Conservation (phyloP, 2,329 filamentous ascomycete genomes). For the Pseudogymnoascus sp. region DNA sequence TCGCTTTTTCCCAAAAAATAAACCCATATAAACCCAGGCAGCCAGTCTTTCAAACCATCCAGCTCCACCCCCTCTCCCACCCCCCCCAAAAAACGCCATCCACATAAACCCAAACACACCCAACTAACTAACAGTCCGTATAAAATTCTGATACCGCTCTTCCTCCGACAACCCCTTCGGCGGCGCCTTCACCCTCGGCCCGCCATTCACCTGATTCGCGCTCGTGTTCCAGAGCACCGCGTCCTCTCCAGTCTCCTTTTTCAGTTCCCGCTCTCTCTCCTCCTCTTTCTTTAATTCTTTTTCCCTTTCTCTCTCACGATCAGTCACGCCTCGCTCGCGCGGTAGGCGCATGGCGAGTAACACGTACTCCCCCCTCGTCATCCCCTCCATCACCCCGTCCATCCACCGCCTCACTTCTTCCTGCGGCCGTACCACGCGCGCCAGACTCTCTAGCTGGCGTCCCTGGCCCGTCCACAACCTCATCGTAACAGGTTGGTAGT, state of each 20-base stretch:
- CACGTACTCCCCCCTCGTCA: constrained; percentile 60
- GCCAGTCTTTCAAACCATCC: neutral
- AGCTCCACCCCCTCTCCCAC: neutral
- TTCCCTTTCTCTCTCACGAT: constrained; percentile 13
- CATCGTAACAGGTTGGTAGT: constrained; percentile 68
- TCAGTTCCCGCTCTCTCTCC: constrained; percentile 15
- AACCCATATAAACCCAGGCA: neutral
- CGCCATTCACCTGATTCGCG: constrained; percentile 10
- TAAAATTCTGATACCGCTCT: constrained; percentile 41
- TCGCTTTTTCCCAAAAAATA: neutral
- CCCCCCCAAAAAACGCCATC: neutral
- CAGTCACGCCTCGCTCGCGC: constrained; percentile 24
- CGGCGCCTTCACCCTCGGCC: constrained; percentile 16
- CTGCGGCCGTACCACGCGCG: constrained; percentile 52
- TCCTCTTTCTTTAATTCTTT: constrained; percentile 22
- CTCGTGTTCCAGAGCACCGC: constrained; percentile 32
- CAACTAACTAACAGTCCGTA: constrained; percentile 18
- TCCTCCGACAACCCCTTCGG: constrained; percentile 31
- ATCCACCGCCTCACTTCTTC: constrained; percentile 60
- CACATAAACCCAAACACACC: neutral
- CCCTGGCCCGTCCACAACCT: constrained; percentile 47
- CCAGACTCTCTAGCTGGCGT: constrained; percentile 52
- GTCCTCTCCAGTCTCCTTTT: constrained; percentile 19
- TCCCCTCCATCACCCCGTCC: constrained; percentile 62
- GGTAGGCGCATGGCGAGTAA: constrained; percentile 60